These are phyloP conservation scores for Globisporangium parvum DNA, from an alignment of 352 stramenopile genomes.

Conservation along the genomic window DNA sequence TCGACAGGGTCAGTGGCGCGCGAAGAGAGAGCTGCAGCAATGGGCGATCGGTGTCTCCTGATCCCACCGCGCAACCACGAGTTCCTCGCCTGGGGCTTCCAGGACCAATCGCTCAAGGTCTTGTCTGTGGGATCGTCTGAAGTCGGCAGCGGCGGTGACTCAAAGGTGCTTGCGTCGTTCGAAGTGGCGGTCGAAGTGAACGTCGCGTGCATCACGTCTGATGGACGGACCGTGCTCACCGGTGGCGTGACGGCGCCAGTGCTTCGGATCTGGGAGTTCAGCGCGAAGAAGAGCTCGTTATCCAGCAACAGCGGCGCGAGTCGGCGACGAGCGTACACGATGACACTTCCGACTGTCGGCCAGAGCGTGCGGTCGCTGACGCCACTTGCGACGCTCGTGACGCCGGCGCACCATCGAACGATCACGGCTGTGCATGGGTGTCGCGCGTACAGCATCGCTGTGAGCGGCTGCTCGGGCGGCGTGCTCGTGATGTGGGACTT, in stretches of 20 bases:
- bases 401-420: slow-evolving; percentile 25
- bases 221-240: slow-evolving; percentile 55
- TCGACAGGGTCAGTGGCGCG: slow-evolving; percentile 35
- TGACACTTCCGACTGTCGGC: slow-evolving; percentile 18
- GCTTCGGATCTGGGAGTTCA: slow-evolving; percentile 51
- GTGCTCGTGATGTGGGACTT: slow-evolving; percentile 65
- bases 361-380: slow-evolving; percentile 35
- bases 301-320: slow-evolving; percentile 3
- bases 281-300: slow-evolving; percentile 14
- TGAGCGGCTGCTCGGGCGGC: slow-evolving; percentile 53
- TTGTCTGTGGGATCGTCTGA: slow-evolving; percentile 37
- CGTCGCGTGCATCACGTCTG: slow-evolving; percentile 50
- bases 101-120: slow-evolving; percentile 59
- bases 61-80: slow-evolving; percentile 59
- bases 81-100: slow-evolving; percentile 67
- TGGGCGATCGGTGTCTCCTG: slow-evolving; percentile 43
- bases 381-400: slow-evolving; percentile 35
- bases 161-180: slow-evolving; percentile 53
- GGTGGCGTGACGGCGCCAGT: slow-evolving; percentile 36
- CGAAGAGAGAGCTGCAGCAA: slow-evolving; percentile 38
- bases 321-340: slow-evolving; percentile 23
- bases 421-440: slow-evolving; percentile 55
- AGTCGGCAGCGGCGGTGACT: slow-evolving; percentile 37
- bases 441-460: slow-evolving; percentile 53
- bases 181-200: slow-evolving; percentile 50